Evolutionary conservation across 768 basidiomycete species (phyloP).

Genomic region (Vararia minispora): DNA sequence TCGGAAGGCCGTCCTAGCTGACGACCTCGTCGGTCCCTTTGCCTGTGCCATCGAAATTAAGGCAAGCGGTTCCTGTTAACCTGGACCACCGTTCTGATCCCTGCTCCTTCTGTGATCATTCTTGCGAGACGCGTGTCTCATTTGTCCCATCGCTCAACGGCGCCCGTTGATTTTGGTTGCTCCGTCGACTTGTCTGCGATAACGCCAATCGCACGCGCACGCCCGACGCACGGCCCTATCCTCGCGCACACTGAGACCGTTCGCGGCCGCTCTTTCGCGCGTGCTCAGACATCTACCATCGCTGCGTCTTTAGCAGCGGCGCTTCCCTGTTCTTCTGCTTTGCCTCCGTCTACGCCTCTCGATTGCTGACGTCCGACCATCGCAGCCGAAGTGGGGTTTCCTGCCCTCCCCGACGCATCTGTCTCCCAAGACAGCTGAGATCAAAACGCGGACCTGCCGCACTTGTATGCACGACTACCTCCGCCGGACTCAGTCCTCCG

Average conservation of each 20-base stretch:
- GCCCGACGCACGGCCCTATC: no score
- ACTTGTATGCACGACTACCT: slow-evolving; percentile 82
- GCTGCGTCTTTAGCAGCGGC: no score
- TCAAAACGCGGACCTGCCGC: slow-evolving; percentile 71
- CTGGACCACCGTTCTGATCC: background rate
- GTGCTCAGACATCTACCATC: no score
- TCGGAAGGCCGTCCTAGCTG: slow-evolving; percentile 59
- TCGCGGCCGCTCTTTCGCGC: no score
- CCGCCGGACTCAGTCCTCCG: slow-evolving; percentile 29
- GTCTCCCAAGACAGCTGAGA: slow-evolving; percentile 38
- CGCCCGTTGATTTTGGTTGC: no score
- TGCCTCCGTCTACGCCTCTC: background rate
- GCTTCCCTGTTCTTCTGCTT: background rate
- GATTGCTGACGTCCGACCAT: background rate
- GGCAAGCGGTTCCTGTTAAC: slow-evolving; percentile 30
- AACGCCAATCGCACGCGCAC: no score
- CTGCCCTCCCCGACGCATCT: slow-evolving; percentile 55
- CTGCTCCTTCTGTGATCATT: background rate
- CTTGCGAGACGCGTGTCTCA: background rate
- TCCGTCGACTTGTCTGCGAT: no score
- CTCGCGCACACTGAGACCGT: no score
- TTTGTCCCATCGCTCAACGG: no score
- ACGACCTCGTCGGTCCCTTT: slow-evolving; percentile 61
- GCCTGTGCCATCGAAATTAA: slow-evolving; percentile 85
- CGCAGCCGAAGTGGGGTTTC: slow-evolving; percentile 96